Evolutionary conservation across 208 protist genomes (phyloP).

Genomic region (Acanthamoeba triangularis): DNA sequence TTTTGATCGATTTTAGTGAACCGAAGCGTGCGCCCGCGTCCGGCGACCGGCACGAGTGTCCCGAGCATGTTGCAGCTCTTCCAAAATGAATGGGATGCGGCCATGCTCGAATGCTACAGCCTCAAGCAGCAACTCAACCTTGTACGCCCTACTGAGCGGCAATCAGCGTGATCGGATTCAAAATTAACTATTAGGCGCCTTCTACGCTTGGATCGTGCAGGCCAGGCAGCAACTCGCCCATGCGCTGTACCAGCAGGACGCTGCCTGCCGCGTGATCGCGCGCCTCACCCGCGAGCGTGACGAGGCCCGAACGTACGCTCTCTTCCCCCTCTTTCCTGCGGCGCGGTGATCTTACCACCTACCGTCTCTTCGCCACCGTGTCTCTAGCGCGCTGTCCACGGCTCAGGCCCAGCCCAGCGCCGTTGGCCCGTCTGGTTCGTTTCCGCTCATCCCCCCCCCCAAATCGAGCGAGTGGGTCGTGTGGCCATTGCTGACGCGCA

Average conservation of each 20-base stretch:
- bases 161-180: constrained; percentile 63
- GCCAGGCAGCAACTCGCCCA: constrained; percentile 97
- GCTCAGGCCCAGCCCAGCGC: not conserved
- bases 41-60: constrained; percentile 91
- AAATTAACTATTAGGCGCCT: constrained; percentile 82
- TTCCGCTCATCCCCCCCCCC: not conserved
- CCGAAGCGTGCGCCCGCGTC: constrained; percentile 83
- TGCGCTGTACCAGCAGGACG: constrained; percentile 99
- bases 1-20: constrained; percentile 35
- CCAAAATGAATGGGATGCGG: constrained; percentile 98
- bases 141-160: constrained; percentile 79
- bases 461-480: not conserved
- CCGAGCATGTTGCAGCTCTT: constrained; percentile 96
- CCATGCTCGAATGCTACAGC: constrained; percentile 98
- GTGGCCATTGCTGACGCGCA: not conserved
- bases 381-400: not conserved
- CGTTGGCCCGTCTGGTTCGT: not conserved
- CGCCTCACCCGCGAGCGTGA: constrained; percentile 95
- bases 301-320: constrained; percentile 84
- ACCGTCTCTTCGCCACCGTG: not conserved
- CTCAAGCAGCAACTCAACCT: constrained; percentile 94
- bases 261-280: constrained; percentile 98
- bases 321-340: constrained; percentile 9
- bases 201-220: constrained; percentile 34
- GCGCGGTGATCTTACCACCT: too few relatives aligned